Conservation (phyloP, 306 rosid species). For the Lotus japonicus region DNA sequence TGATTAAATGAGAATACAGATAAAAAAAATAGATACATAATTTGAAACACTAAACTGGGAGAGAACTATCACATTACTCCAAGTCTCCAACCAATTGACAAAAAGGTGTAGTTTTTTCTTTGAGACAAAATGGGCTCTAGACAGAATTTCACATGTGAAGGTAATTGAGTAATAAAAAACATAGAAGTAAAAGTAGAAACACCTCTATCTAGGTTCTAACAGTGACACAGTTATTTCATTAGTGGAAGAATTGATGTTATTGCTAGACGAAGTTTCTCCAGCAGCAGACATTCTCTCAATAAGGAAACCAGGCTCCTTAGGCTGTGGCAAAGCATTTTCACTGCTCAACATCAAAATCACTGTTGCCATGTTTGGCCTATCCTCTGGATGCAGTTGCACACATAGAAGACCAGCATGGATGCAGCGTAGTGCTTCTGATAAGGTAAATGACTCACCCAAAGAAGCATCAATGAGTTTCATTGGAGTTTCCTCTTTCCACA, state of each 20-base stretch:
- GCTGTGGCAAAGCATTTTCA: constrained; percentile 38
- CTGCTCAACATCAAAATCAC: constrained; percentile 48
- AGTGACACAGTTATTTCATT: too few relatives aligned
- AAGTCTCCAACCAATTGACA: neutral
- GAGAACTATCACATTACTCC: neutral
- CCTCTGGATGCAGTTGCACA: constrained; percentile 51
- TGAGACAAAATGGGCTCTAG: too few relatives aligned
- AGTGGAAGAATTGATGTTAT: too few relatives aligned
- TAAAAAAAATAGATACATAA: too few relatives aligned
- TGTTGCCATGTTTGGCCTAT: constrained; percentile 36
- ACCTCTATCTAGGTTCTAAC: too few relatives aligned
- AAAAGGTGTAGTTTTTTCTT: neutral
- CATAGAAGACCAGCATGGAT: constrained; percentile 61
- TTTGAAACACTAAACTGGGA: neutral
- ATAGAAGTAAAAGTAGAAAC: too few relatives aligned
- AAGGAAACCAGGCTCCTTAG: constrained; percentile 54
- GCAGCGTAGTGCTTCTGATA: constrained; percentile 40
- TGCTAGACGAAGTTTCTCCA: too few relatives aligned
- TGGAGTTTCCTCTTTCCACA: constrained; percentile 49
- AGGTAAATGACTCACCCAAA: constrained; percentile 3
- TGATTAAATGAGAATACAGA: too few relatives aligned
- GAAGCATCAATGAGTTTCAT: constrained; percentile 34
- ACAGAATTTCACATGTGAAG: too few relatives aligned
- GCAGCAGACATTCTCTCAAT: neutral
- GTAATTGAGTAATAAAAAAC: too few relatives aligned